Evolutionary conservation across 2,329 filamentous ascomycete species (phyloP).

Genomic region (Aspergillus pseudoglaucus): DNA sequence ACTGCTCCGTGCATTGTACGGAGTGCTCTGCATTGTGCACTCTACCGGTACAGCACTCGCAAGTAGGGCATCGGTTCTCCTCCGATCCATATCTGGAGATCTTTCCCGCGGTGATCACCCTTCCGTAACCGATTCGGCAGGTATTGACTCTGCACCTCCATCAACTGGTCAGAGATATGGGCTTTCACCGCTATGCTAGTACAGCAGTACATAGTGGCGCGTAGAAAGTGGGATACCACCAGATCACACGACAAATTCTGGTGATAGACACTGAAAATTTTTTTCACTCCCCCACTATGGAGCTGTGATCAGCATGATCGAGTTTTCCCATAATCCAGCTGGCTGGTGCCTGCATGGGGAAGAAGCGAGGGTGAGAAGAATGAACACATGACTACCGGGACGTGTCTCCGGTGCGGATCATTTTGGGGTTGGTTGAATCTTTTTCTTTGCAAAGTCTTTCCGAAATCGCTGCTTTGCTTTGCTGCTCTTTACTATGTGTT

Average conservation of each 20-base stretch:
- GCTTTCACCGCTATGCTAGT: no score
- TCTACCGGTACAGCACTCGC: neutral
- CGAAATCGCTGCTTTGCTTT: neutral
- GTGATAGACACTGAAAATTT: neutral
- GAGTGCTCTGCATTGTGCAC: neutral
- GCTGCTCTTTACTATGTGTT: no score
- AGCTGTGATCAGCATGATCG: neutral
- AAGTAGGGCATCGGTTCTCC: neutral
- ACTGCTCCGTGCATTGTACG: no score
- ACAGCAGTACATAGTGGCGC: no score
- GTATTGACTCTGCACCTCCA: neutral
- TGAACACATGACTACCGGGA: neutral
- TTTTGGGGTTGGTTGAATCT: neutral
- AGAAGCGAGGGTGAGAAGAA: neutral
- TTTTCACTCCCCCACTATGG: neutral
- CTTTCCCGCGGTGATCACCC: constrained; percentile 13
- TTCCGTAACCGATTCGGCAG: neutral
- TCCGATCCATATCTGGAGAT: constrained; percentile 7
- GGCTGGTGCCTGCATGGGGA: neutral
- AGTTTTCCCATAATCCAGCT: neutral
- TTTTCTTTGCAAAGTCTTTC: neutral
- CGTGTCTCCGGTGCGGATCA: neutral
- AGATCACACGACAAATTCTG: neutral
- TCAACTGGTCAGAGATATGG: no score
- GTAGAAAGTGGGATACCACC: neutral